Evolutionary conservation across 768 basidiomycete genomes (phyloP).

Genomic region (Lyophyllum atratum): DNA sequence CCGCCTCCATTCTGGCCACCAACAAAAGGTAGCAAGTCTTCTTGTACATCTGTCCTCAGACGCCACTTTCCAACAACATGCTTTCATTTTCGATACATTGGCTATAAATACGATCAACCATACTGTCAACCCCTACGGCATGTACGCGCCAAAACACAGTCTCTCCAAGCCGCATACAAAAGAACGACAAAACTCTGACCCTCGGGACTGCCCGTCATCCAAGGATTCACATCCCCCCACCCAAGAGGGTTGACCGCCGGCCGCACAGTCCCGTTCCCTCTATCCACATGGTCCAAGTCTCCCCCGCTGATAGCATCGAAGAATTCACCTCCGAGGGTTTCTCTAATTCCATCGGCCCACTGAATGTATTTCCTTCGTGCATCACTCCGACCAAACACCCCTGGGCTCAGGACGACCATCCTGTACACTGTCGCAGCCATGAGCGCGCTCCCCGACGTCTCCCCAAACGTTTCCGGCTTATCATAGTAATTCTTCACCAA

Average conservation of each 20-base stretch:
- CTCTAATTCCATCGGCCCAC: constrained; percentile 37
- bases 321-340: constrained; percentile 23
- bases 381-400: constrained; percentile 20
- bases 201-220: constrained; percentile 39
- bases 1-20: no score
- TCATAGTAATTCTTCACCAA: constrained; percentile 21
- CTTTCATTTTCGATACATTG: no score
- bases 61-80: no score
- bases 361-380: constrained; percentile 23
- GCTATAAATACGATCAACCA: neutral
- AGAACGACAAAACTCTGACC: constrained; percentile 39
- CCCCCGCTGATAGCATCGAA: constrained; percentile 8
- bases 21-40: no score
- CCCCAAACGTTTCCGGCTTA: constrained; percentile 20
- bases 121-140: neutral
- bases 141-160: constrained; percentile 27
- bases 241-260: constrained; percentile 40
- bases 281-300: constrained; percentile 25
- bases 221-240: constrained; percentile 32
- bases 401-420: constrained; percentile 35
- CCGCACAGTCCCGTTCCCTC: constrained; percentile 29
- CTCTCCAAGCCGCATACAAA: constrained; percentile 42
- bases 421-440: constrained; percentile 26
- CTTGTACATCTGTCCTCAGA: no score
- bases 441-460: constrained; percentile 22